A percentile compares a stretch with the other conserved stretches of the same genome.
These are phyloP conservation scores for Cornus controversa DNA, from an alignment of 148 eudicot species.

Conservation along the genomic window DNA sequence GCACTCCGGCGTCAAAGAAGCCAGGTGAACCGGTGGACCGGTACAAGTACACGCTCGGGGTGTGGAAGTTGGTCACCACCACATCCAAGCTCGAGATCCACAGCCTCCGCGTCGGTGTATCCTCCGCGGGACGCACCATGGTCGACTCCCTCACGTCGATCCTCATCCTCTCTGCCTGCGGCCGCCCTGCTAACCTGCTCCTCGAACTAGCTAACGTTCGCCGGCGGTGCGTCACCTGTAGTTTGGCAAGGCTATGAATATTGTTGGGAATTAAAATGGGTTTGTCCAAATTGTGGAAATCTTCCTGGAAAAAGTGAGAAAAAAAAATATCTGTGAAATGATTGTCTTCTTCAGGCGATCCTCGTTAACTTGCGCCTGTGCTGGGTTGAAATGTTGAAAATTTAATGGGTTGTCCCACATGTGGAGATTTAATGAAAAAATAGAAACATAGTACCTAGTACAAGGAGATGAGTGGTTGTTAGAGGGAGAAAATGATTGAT, in stretches of 20 bases:
- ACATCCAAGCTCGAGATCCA: constrained; percentile 47
- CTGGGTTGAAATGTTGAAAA: no score
- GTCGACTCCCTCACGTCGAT: constrained; percentile 31
- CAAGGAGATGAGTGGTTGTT: no score
- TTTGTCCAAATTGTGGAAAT: background rate
- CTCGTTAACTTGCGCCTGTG: no score
- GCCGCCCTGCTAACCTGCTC: no score
- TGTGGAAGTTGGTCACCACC: constrained; percentile 36
- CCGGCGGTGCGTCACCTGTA: background rate
- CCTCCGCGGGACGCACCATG: constrained; percentile 40
- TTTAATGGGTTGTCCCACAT: no score
- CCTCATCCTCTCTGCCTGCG: constrained; percentile 18
- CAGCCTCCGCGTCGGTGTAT: constrained; percentile 30
- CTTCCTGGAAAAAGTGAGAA: no score
- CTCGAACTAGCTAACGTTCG: background rate
- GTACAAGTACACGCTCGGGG: constrained; percentile 46
- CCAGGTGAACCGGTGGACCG: constrained; percentile 28
- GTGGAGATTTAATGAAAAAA: no score
- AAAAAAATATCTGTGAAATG: no score
- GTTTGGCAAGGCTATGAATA: no score
- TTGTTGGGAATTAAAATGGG: background rate
- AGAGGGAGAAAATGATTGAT: no score
- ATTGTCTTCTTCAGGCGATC: no score
- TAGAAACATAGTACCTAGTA: no score
- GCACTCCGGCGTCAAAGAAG: constrained; percentile 29